Conservation (phyloP, 345 rosid genomes). For the Alliaria petiolata region DNA sequence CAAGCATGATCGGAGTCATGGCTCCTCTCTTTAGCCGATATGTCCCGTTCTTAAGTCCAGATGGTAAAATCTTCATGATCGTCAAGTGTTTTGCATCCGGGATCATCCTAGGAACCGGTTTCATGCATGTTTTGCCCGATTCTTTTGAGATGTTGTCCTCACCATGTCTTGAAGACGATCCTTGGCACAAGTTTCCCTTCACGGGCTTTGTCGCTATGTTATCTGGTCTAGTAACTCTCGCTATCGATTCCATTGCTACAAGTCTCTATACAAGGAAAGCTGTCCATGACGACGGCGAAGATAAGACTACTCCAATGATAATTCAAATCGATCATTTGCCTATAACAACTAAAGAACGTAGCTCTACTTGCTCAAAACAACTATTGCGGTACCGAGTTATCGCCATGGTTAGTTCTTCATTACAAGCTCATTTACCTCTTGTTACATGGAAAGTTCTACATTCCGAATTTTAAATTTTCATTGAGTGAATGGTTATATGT, state of each 20-base stretch:
- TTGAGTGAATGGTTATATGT: not conserved
- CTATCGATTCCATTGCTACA: constrained; percentile 66
- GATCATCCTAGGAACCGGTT: constrained; percentile 74
- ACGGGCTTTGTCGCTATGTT: constrained; percentile 78
- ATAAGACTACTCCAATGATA: constrained; percentile 14
- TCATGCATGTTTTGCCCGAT: constrained; percentile 85
- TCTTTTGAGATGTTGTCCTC: constrained; percentile 74
- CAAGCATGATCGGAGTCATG: constrained; percentile 64
- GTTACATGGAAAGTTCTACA: not conserved
- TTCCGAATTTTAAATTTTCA: not conserved
- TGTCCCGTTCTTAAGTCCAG: constrained; percentile 55
- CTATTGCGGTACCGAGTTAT: constrained; percentile 54
- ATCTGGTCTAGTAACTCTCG: constrained; percentile 55
- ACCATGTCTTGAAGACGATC: constrained; percentile 52
- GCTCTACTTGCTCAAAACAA: constrained; percentile 21
- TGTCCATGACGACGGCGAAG: not conserved
- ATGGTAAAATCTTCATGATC: constrained; percentile 44
- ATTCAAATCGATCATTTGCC: constrained; percentile 27
- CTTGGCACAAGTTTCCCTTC: constrained; percentile 81
- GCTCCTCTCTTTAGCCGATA: constrained; percentile 48
- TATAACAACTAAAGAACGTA: constrained; percentile 15
- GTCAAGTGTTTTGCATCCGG: constrained; percentile 74
- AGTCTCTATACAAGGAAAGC: constrained; percentile 37
- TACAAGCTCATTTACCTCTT: not conserved
- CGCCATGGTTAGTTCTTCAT: constrained; percentile 46